phyloP scores from a whole-genome alignment of 257 asterid species.

The Gentiana straminea region DNA sequence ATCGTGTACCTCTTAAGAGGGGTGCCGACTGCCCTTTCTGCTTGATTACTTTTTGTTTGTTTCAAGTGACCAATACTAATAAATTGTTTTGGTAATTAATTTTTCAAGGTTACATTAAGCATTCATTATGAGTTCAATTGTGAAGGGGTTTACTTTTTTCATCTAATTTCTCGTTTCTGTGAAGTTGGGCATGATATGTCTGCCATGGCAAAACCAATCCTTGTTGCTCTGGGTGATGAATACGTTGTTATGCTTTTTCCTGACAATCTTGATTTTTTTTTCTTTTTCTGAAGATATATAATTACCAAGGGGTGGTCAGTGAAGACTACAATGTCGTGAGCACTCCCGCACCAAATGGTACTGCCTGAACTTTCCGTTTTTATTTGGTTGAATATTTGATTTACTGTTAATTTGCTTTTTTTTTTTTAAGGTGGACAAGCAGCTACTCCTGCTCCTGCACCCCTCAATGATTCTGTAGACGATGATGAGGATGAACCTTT shows the following conservation, averaged over 20 bases:
- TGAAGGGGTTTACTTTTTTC: neutral
- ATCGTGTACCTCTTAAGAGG: too few species aligned
- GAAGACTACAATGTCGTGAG: conserved; percentile 84
- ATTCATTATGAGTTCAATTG: too few species aligned
- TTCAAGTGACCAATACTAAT: too few species aligned
- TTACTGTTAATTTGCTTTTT: conserved; percentile 8
- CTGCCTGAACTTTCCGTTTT: conserved; percentile 3
- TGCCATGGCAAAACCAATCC: neutral
- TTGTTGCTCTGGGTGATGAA: conserved; percentile 5
- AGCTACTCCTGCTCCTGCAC: conserved; percentile 80
- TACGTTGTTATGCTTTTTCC: conserved; percentile 13
- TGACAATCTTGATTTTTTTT: conserved; percentile 13
- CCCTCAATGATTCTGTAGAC: conserved; percentile 52
- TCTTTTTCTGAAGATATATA: conserved; percentile 50
- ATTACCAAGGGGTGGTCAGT: conserved; percentile 81
- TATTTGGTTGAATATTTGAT: conserved; percentile 10
- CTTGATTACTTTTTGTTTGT: too few species aligned
- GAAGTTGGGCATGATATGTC: neutral
- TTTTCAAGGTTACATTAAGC: too few species aligned
- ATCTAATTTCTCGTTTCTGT: neutral
- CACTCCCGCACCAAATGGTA: conserved; percentile 89
- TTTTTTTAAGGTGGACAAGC: conserved; percentile 53
- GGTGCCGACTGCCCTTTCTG: too few species aligned
- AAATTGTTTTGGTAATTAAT: too few species aligned
- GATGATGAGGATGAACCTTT: conserved; percentile 88